Conservation (phyloP, 164 flowering plant genomes). For the Vitis amurensis region DNA sequence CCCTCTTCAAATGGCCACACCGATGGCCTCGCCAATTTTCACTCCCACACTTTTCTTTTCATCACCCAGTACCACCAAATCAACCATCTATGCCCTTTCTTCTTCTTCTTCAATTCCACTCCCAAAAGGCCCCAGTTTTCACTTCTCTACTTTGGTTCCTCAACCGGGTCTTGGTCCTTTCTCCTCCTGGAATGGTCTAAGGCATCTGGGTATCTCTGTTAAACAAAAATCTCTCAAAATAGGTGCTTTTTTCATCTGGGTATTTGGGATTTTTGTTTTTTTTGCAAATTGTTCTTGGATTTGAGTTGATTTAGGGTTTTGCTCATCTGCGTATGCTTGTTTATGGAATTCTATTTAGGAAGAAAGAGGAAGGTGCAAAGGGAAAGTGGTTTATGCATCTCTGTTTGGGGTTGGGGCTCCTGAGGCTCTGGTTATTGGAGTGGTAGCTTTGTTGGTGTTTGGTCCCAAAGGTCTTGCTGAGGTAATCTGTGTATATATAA, state of each 20-base stretch:
- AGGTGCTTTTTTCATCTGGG: slow-evolving; percentile 34
- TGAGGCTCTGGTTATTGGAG: slow-evolving; percentile 96
- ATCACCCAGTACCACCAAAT: slow-evolving; percentile 13
- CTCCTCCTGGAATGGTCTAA: slow-evolving; percentile 64
- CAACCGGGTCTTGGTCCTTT: slow-evolving; percentile 42
- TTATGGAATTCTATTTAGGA: slow-evolving; percentile 34
- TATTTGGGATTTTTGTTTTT: neutral
- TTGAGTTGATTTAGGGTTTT: slow-evolving; percentile 3
- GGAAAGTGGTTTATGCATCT: slow-evolving; percentile 72
- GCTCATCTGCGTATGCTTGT: neutral
- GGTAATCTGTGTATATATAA: slow-evolving; percentile 33
- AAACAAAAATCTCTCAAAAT: slow-evolving; percentile 22
- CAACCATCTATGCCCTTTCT: slow-evolving; percentile 3
- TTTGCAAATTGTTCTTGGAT: neutral
- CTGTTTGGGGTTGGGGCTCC: slow-evolving; percentile 99
- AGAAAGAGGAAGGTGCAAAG: slow-evolving; percentile 47
- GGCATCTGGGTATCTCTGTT: slow-evolving; percentile 50
- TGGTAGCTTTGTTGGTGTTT: slow-evolving; percentile 95
- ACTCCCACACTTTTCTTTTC: slow-evolving; percentile 23
- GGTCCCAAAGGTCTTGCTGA: slow-evolving; percentile 99
- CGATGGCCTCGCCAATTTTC: slow-evolving; percentile 32
- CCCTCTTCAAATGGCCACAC: slow-evolving; percentile 11
- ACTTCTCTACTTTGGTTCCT: slow-evolving; percentile 29
- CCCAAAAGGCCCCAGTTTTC: slow-evolving; percentile 26
- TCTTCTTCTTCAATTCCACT: slow-evolving; percentile 15